These are phyloP conservation scores for Phaeosphaeriaceae sp. DNA, from an alignment of 2,329 filamentous ascomycete genomes.

Conservation along the genomic window DNA sequence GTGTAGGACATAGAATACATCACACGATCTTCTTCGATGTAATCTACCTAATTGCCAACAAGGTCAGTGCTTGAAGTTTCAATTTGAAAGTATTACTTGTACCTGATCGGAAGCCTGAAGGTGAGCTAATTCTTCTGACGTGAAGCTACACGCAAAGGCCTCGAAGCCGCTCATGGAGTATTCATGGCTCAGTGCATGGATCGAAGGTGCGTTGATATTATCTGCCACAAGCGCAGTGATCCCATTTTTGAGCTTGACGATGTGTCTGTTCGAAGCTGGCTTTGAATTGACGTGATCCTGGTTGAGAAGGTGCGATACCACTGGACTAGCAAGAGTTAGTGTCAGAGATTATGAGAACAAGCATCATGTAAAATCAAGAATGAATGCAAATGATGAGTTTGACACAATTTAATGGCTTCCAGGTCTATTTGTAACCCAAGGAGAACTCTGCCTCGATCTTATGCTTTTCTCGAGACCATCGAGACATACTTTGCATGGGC, in stretches of 20 bases:
- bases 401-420: neutral
- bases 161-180: conserved; percentile 47
- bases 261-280: conserved; percentile 51
- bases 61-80: neutral
- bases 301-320: neutral
- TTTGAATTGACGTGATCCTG: conserved; percentile 17
- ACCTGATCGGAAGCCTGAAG: conserved; percentile 36
- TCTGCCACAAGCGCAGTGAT: conserved; percentile 25
- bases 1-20: conserved; percentile 39
- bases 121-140: conserved; percentile 29
- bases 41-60: conserved; percentile 35
- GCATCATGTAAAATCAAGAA: neutral
- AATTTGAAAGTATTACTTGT: neutral
- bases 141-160: conserved; percentile 46
- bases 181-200: conserved; percentile 28
- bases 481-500: neutral
- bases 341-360: neutral
- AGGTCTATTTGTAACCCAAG: neutral
- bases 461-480: neutral
- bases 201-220: conserved; percentile 24
- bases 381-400: neutral
- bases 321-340: neutral
- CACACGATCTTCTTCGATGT: conserved; percentile 43
- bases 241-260: conserved; percentile 53
- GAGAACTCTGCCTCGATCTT: neutral